phyloP scores from a whole-genome alignment of 1,139 yeast genomes.

The Debaryomycetaceae sp. region DNA sequence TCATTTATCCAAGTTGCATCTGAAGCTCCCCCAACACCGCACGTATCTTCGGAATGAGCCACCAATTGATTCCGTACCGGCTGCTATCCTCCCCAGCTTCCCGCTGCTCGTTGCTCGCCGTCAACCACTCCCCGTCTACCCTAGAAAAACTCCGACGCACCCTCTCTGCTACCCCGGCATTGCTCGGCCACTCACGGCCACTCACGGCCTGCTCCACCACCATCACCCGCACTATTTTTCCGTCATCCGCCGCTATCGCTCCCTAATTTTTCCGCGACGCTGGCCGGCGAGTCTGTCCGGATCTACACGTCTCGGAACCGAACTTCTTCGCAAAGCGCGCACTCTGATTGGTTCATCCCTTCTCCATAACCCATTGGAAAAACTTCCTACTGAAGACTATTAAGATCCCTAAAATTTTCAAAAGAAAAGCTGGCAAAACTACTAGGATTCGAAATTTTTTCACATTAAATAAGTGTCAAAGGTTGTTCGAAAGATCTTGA shows the following conservation, averaged over 20 bases:
- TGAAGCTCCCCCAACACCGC: too few species aligned
- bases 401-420: constrained; percentile 8
- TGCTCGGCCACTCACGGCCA: neutral
- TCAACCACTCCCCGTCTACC: too few species aligned
- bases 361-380: neutral
- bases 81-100: too few species aligned
- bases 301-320: constrained; percentile 3
- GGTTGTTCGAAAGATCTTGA: neutral
- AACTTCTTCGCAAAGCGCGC: neutral
- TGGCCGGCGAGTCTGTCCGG: neutral
- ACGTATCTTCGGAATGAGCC: too few species aligned
- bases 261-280: neutral
- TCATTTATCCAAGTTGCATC: neutral
- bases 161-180: neutral
- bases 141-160: too few species aligned
- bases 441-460: neutral
- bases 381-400: neutral
- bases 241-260: neutral
- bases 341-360: constrained; percentile 1
- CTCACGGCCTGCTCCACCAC: neutral
- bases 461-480: neutral
- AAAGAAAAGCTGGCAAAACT: neutral
- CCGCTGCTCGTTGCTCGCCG: too few species aligned
- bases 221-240: neutral
- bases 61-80: too few species aligned